A percentile compares a stretch with the other conserved stretches of the same genome.
Conservation (phyloP, 805 yeast species). For the Saccharomycopsis fermentans region DNA sequence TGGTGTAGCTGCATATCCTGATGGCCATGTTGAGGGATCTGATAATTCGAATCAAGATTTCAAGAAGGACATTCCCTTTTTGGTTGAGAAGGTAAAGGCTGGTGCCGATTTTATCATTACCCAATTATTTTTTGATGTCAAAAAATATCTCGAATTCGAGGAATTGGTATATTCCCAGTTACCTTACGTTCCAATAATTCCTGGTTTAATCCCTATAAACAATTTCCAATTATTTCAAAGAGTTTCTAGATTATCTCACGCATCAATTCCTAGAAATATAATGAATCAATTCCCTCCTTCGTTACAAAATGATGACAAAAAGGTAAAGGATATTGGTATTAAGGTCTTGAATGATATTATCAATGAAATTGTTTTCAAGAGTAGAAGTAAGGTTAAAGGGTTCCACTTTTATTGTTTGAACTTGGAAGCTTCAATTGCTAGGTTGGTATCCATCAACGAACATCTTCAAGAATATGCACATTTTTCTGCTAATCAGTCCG, state of each 20-base stretch:
- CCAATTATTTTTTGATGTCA: constrained; percentile 84
- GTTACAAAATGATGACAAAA: constrained; percentile 62
- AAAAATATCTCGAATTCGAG: constrained; percentile 62
- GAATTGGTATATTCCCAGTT: constrained; percentile 29
- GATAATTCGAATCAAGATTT: constrained; percentile 51
- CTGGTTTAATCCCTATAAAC: constrained; percentile 88
- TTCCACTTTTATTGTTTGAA: constrained; percentile 90
- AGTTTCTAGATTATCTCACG: constrained; percentile 84
- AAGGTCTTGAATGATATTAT: constrained; percentile 57
- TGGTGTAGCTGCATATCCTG: constrained; percentile 98
- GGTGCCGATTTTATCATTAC: constrained; percentile 94
- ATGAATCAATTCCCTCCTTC: constrained; percentile 44
- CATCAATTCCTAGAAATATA: constrained; percentile 58
- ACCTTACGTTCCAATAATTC: constrained; percentile 40
- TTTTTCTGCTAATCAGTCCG: constrained; percentile 8
- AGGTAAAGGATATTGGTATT: constrained; percentile 77
- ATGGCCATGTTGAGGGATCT: constrained; percentile 89
- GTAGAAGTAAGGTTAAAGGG: constrained; percentile 46
- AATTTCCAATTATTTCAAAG: constrained; percentile 74
- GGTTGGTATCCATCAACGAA: constrained; percentile 54
- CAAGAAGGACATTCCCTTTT: constrained; percentile 59
- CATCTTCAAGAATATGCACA: constrained; percentile 7
- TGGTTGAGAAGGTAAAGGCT: constrained; percentile 78
- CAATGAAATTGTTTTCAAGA: constrained; percentile 40
- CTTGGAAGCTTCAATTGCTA: constrained; percentile 85